phyloP scores from a whole-genome alignment of 164 flowering plant genomes.

The Saururus chinensis region DNA sequence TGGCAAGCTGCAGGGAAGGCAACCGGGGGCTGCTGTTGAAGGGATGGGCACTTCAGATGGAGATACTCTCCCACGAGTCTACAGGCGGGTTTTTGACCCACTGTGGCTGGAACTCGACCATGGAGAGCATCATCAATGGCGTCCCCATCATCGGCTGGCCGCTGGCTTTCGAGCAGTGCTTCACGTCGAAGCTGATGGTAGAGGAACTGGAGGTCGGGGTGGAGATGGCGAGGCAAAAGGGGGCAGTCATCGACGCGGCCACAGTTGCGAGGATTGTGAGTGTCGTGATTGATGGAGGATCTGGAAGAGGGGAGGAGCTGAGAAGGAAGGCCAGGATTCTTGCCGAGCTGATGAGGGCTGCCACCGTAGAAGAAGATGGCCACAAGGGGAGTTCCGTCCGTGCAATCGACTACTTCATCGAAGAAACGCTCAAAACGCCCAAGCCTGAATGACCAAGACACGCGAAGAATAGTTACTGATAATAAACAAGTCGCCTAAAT shows the following conservation, averaged over 20 bases:
- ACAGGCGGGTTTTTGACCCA: conserved; percentile 46
- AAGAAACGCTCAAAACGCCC: too few relatives aligned
- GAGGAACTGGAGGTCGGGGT: conserved; percentile 33
- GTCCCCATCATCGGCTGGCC: conserved; percentile 63
- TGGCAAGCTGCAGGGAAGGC: conserved; percentile 1
- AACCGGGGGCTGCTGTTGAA: conserved; percentile 25
- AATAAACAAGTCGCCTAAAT: too few relatives aligned
- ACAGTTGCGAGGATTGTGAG: conserved; percentile 19
- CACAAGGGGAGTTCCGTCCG: neutral
- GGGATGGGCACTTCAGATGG: conserved; percentile 47
- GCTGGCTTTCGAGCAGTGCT: conserved; percentile 66
- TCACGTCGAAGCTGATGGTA: conserved; percentile 30
- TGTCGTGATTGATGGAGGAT: conserved; percentile 28
- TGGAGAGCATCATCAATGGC: conserved; percentile 38
- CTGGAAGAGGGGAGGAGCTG: conserved; percentile 35
- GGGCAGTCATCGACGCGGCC: conserved; percentile 12
- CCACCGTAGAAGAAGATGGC: neutral
- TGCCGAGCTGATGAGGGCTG: neutral
- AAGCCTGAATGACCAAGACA: too few relatives aligned
- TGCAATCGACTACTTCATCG: neutral
- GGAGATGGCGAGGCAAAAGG: conserved; percentile 26
- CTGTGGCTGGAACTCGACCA: conserved; percentile 48
- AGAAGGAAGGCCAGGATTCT: conserved; percentile 29
- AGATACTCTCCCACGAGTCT: conserved; percentile 30
- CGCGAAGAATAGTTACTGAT: too few relatives aligned